These are phyloP conservation scores for Phaffomyces thermotolerans DNA, from an alignment of 805 yeast genomes.

Conservation along the genomic window DNA sequence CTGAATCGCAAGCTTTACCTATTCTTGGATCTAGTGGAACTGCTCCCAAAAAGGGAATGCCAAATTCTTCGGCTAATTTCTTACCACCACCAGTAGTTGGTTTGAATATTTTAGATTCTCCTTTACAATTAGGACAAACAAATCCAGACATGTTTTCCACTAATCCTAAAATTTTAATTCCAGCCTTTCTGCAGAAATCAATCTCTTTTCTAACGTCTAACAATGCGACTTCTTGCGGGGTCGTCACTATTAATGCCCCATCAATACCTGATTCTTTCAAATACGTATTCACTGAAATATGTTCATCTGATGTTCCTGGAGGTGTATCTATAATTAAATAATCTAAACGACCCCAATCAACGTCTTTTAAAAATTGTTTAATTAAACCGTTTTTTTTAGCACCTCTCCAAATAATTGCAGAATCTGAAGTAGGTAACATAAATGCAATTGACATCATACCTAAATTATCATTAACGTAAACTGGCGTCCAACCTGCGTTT, in stretches of 20 bases:
- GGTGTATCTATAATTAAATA: constrained; percentile 93
- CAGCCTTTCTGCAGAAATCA: constrained; percentile 84
- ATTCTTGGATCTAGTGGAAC: constrained; percentile 96
- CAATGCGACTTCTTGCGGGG: constrained; percentile 96
- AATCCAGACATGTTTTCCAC: constrained; percentile 99
- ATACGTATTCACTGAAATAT: constrained; percentile 80
- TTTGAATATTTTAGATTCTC: constrained; percentile 81
- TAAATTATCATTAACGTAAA: constrained; percentile 87
- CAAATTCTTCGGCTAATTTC: constrained; percentile 71
- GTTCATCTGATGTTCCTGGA: constrained; percentile 98
- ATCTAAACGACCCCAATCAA: constrained; percentile 88
- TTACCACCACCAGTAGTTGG: constrained; percentile 98
- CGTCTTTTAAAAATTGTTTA: constrained; percentile 89
- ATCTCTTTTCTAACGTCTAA: constrained; percentile 87
- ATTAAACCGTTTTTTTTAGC: constrained; percentile 91
- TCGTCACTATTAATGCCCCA: constrained; percentile 91
- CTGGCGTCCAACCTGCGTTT: constrained; percentile 93
- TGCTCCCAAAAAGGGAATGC: constrained; percentile 75
- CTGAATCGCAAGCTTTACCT: constrained; percentile 81
- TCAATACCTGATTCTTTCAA: constrained; percentile 87
- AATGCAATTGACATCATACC: constrained; percentile 95
- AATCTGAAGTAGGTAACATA: constrained; percentile 87
- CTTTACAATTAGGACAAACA: constrained; percentile 92
- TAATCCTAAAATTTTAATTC: constrained; percentile 75
- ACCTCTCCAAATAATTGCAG: constrained; percentile 97